These are phyloP conservation scores for Cutaneotrichosporon cutaneum DNA, from an alignment of 1,284 basidiomycete species.

Conservation along the genomic window DNA sequence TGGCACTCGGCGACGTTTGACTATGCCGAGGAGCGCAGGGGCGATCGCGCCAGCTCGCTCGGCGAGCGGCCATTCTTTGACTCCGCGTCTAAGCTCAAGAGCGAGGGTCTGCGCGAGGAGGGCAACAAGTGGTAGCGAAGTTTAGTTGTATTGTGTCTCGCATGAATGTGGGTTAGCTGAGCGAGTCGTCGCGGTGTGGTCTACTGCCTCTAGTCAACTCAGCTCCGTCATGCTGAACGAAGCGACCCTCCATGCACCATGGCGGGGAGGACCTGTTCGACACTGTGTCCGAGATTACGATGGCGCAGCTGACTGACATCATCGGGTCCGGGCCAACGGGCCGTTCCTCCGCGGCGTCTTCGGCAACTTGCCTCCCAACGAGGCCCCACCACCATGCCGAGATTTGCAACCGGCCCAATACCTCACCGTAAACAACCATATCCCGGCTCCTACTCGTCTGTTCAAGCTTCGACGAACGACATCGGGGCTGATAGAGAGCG, in stretches of 20 bases:
- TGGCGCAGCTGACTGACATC: too few relatives aligned
- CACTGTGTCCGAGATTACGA: too few relatives aligned
- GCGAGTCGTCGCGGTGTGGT: too few relatives aligned
- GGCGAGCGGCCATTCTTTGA: conserved; percentile 66
- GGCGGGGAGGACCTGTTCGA: too few relatives aligned
- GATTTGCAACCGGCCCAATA: neutral
- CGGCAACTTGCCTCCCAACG: neutral
- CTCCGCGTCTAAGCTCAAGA: conserved; percentile 57
- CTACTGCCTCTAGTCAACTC: too few relatives aligned
- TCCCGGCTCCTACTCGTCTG: neutral
- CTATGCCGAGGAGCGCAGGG: conserved; percentile 58
- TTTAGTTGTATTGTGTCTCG: neutral
- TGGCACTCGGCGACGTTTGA: conserved; percentile 54
- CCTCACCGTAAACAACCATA: neutral
- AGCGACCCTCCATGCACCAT: too few relatives aligned
- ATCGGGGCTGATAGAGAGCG: neutral
- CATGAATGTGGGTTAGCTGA: too few relatives aligned
- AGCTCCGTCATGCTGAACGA: too few relatives aligned
- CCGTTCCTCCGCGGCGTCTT: neutral
- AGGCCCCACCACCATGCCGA: neutral
- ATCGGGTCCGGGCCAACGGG: too few relatives aligned
- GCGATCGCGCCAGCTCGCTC: conserved; percentile 63
- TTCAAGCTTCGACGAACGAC: neutral
- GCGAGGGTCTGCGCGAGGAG: conserved; percentile 53
- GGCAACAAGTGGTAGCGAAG: conserved; percentile 27